Percentiles rank a stretch among this genome's conserved stretches.
phyloP scores from a whole-genome alignment of 2,329 filamentous ascomycete species.

The Neoarthrinium moseri region DNA sequence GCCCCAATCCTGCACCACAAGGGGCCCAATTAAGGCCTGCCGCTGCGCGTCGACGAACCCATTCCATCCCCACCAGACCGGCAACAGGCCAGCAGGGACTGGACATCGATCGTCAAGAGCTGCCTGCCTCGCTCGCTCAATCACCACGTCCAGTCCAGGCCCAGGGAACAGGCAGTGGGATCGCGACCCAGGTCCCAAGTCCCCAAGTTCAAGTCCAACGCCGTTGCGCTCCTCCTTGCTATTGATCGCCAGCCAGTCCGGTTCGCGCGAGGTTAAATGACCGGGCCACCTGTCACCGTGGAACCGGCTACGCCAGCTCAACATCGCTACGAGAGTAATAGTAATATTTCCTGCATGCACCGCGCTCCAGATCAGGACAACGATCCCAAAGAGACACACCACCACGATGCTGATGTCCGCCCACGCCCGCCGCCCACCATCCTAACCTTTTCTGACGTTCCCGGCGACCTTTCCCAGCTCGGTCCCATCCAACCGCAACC shows the following conservation, averaged over 20 bases:
- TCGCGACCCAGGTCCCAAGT: no score
- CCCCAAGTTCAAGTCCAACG: no score
- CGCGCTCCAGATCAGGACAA: no score
- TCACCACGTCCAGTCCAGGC: no score
- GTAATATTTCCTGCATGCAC: no score
- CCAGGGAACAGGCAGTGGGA: no score
- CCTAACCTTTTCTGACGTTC: conserved; percentile 41
- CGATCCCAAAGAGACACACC: conserved; percentile 7
- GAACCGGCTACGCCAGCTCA: conserved; percentile 18
- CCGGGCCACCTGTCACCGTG: conserved; percentile 21
- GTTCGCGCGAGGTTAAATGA: conserved; percentile 22
- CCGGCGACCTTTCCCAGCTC: conserved; percentile 38
- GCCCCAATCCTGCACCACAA: not conserved
- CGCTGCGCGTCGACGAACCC: conserved; percentile 6
- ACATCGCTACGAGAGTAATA: no score
- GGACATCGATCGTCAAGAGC: no score
- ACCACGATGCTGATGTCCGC: conserved; percentile 7
- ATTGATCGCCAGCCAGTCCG: conserved; percentile 9
- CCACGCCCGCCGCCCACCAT: conserved; percentile 18
- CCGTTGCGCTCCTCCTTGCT: not conserved
- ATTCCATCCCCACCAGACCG: not conserved
- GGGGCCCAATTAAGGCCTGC: conserved; percentile 4
- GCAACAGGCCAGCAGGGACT: no score
- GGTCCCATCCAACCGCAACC: conserved; percentile 23
- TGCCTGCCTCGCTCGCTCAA: no score